Base-by-base conservation (phyloP, 768 basidiomycete genomes). In the Mycena galericulata region DNA sequence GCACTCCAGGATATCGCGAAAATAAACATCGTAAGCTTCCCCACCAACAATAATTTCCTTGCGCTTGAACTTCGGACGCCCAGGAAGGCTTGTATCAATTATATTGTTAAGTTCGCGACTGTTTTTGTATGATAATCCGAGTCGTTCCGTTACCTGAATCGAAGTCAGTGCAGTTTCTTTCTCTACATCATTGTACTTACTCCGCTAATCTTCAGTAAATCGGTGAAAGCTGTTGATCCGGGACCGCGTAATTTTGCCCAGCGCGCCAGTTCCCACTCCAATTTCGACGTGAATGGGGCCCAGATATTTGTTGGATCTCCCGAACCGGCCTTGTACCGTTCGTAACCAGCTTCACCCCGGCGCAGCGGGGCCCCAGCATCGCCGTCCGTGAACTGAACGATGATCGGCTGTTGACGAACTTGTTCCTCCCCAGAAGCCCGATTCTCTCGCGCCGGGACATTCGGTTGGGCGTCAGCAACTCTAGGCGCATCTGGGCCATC, bases 161-260 rank as follows among this genome's bases (percentile, higher is more conserved):
- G 41, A n/a, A 36, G 43, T 41, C 6, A 43, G 18, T 54, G 29
- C 20, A 20, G 18, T 32, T 24, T 30, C 12, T 36, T 30, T 11
- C 65, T 22, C 40, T 15, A 40, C 8, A 24, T 18, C 4, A 24
- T 29, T 3, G 20, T 20, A 75, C 77, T 24, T 71, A 79, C 79
- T 2, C 73, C 79, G 7, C 71, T 59, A 60, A 82, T 80, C 5
- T 50, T 63, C 1, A 81, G 65, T 4, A 81, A 59, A 7, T 81
- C 76, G 1, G 73, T 49, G n/a, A 79, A 67, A 14, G 77, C 75
- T 0, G 75, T 79, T 0, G 79, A 77, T 2, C 77, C 68, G 0
- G 74, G 45, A 0, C 77, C 78, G 4, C 71, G 57, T 24, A 73
- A 47, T 55, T 79, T 79, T 4, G 77, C 79, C 77, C 79, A 79